Base-by-base conservation (phyloP, 73 alveolate species). In the Symbiodinium natans region DNA sequence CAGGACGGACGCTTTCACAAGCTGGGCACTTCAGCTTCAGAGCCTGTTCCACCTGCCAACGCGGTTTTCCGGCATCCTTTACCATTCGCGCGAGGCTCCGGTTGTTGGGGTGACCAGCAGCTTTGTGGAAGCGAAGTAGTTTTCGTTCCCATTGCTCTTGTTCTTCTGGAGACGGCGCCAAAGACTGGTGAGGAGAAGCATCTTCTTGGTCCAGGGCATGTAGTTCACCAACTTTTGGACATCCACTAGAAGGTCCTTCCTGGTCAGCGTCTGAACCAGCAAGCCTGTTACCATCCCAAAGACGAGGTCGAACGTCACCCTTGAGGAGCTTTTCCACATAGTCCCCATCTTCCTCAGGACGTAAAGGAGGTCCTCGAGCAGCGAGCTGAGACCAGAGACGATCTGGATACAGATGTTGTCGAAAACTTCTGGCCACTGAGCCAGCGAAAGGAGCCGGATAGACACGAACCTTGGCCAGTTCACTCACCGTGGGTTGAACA, bases 31-130 rank as follows among this genome's bases (percentile, higher is more conserved):
- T 17, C 34, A 83, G 43, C 9, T 41, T 23, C 7, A n/a, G 5
- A 15, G 92, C 92, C 0, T 73, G 75, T 6, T 83, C 48, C 41
- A 83, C 92, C 48, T 41, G 17, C 92, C 92, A 83, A 2, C 23
- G 21, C 0, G 41, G 77, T 5, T 33, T 33, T 0, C 92, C 92
- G 8, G 92, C 92, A 3, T 83, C 92, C 29, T 68, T 33, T n/a
- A 41, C 41, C 31, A 83, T 41, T n/a, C 92, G 75, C 6, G 92
- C 77, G 33, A 83, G 34, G n/a, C 41, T 41, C 43, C 29, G 33
- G 46, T 41, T 83, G 46, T 21, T 41, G 33, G 92, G 75, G 33
- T 83, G 92, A 3, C 92, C 92, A 0, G 92, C 40, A 1, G 92
- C 75, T 4, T 43, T 41, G 41, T 83, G 92, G 33, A 23, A 83